Evolutionary conservation across 1,139 yeast genomes (phyloP), one percentile per base, ranked within the genome.

Genomic region (Geotrichum histeridarum): DNA sequence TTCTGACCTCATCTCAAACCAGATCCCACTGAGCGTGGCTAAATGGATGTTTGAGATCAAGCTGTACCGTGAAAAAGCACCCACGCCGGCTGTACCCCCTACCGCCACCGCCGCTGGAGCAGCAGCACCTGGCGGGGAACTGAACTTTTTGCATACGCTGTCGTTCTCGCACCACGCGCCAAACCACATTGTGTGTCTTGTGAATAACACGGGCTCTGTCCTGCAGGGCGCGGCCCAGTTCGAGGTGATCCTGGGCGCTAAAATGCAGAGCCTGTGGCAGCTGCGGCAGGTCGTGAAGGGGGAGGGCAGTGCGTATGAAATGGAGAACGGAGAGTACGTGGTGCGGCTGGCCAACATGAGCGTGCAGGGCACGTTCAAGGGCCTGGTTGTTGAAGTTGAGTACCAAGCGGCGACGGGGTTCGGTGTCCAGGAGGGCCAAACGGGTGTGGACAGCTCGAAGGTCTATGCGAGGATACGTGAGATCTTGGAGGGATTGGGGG

Each of bases 201-300:
- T 82, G 38, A 78, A 83, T 18, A 64, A 64, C 33, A 57, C 59
- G 1, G 66, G 63, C 3, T 58, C 68, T 1, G 63, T 65, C 6
- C 62, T 69, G 37, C 64, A 66, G n/a, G 65, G 67, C 6, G 27
- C 27, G 3, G 27, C 27, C 27, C 70, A 67, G 50, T 65, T 65
- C 54, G 70, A 66, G 35, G 59, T 61, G 39, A 64, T 71, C 58
- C 55, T 66, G 35, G 61, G 74, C 30, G 77, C 79, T 39, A 84
- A 85, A 64, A 69, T 87, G 53, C 87, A 83, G 64, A 81, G 89
- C 60, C 68, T 84, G 53, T 88, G 95, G 95, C 72, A 76, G 0
- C 76, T 81, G 54, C 74, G 87, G 57, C 95, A 87, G 67, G 74
- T 80, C n/a, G 77, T 86, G 46, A 79, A 81, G 60, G 95, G 94